Evolutionary conservation across 331 rosid genomes (phyloP).

Genomic region (Ulmus americana): DNA sequence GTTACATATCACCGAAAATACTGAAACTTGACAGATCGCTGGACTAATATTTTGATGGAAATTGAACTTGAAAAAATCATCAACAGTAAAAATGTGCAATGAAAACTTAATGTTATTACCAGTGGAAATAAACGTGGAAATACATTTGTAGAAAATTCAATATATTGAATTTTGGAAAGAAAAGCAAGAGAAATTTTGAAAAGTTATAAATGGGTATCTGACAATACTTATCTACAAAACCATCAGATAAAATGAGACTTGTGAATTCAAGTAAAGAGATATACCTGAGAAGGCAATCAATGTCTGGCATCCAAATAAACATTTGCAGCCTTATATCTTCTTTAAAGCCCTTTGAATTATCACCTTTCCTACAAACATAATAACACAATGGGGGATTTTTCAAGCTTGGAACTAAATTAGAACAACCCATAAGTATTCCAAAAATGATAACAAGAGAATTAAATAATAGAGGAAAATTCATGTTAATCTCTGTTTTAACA

Average conservation of each 20-base stretch:
- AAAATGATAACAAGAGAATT: too few relatives aligned
- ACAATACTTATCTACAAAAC: too few relatives aligned
- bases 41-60: neutral
- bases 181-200: neutral
- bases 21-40: neutral
- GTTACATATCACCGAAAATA: conserved; percentile 6
- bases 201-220: neutral
- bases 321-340: conserved; percentile 77
- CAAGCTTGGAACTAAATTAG: neutral
- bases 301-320: conserved; percentile 74
- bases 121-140: conserved; percentile 3
- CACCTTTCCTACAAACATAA: conserved; percentile 43
- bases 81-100: conserved; percentile 45
- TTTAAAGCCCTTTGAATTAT: conserved; percentile 75
- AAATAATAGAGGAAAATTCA: too few relatives aligned
- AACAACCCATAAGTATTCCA: too few relatives aligned
- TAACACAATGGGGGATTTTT: neutral
- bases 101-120: conserved; percentile 14
- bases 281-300: conserved; percentile 84
- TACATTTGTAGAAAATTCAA: neutral
- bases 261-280: too few relatives aligned
- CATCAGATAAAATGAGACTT: too few relatives aligned
- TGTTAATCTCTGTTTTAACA: too few relatives aligned
- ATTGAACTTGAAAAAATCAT: conserved; percentile 3
- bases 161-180: too few relatives aligned